Evolutionary conservation across 768 basidiomycete species (phyloP), one percentile per base, ranked within the genome.

Genomic region (Auricularia cornea): DNA sequence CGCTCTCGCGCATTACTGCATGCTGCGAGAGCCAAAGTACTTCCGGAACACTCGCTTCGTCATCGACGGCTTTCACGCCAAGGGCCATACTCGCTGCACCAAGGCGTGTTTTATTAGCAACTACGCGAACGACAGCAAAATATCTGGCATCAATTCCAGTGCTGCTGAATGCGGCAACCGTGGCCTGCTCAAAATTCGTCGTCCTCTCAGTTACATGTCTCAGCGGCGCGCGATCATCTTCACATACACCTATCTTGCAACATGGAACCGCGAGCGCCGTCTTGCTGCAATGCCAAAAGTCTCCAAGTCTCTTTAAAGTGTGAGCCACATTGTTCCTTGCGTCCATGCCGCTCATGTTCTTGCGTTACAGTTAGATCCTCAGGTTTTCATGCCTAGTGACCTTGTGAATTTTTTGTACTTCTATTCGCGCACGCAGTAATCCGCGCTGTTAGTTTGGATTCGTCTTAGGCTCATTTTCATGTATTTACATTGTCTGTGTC

Each of bases 31-130:
- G 60, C 67, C 72, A 1, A 64, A 69, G 1, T 76, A 72, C 61
- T 78, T 78, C 64, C 63, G 60, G 16, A 40, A 76, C 35, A 76
- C 75, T 26, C 64, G 64, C 8, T 77, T 76, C 41, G 60, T 71
- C 14, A 74, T 78, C 52, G 75, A 78, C 60, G 66, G 67, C 33
- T 74, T 77, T 35, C 76, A 78, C 63, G 66, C 72, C 1, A 65
- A 60, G 5, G 74, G 70, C 20, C 76, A 78, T 62, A 74, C 72
- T 20, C 73, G 72, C 35, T 77, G 77, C 62, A 64, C 69, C 0
- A 65, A 64, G 2, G 73, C 70, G 20, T 76, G 75, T 64, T 67
- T 75, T 6, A 64, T 67, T n/a, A 72, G 66, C 8, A 73, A 76
- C 57, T 65, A 68, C 20, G 67, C 67, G 2, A 64, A 67, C 11